Evolutionary conservation across 2,329 filamentous ascomycete genomes (phyloP).

Genomic region (Colletotrichum musae): DNA sequence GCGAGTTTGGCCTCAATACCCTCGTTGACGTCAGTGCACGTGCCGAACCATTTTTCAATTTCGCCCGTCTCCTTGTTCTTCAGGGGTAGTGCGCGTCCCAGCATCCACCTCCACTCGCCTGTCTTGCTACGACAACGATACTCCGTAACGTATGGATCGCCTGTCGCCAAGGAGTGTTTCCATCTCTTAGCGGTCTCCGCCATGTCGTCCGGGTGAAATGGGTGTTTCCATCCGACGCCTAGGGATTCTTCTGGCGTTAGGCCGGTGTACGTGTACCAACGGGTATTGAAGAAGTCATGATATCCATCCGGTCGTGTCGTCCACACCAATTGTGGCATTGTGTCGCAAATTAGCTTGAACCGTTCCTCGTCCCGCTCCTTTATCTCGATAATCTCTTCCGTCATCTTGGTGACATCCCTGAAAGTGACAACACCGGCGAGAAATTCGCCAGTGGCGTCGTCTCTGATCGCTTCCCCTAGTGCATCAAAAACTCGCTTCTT

Average conservation of each 20-base stretch:
- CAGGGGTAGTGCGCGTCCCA: slow-evolving; percentile 79
- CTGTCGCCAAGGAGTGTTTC: slow-evolving; percentile 75
- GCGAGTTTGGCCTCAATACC: slow-evolving; percentile 77
- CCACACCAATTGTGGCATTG: slow-evolving; percentile 81
- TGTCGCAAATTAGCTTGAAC: slow-evolving; percentile 83
- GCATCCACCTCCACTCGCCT: slow-evolving; percentile 84
- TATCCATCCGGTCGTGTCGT: slow-evolving; percentile 76
- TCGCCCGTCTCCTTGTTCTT: slow-evolving; percentile 74
- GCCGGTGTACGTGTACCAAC: slow-evolving; percentile 87
- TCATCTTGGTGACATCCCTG: slow-evolving; percentile 80
- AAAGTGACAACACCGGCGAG: slow-evolving; percentile 80
- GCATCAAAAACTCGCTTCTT: slow-evolving; percentile 74
- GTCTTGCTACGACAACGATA: slow-evolving; percentile 78
- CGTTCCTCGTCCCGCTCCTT: slow-evolving; percentile 79
- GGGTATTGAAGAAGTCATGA: slow-evolving; percentile 81
- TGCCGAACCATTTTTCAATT: slow-evolving; percentile 87
- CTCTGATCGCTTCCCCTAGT: slow-evolving; percentile 76
- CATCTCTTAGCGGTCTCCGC: slow-evolving; percentile 68
- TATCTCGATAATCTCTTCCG: slow-evolving; percentile 78
- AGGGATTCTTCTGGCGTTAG: slow-evolving; percentile 73
- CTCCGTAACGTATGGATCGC: slow-evolving; percentile 78
- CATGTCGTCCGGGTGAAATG: slow-evolving; percentile 81
- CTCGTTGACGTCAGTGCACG: slow-evolving; percentile 85
- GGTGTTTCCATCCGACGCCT: slow-evolving; percentile 72
- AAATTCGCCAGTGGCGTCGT: slow-evolving; percentile 79